Conservation (phyloP, 1,284 basidiomycete genomes). For the Blastosporella zonata region DNA sequence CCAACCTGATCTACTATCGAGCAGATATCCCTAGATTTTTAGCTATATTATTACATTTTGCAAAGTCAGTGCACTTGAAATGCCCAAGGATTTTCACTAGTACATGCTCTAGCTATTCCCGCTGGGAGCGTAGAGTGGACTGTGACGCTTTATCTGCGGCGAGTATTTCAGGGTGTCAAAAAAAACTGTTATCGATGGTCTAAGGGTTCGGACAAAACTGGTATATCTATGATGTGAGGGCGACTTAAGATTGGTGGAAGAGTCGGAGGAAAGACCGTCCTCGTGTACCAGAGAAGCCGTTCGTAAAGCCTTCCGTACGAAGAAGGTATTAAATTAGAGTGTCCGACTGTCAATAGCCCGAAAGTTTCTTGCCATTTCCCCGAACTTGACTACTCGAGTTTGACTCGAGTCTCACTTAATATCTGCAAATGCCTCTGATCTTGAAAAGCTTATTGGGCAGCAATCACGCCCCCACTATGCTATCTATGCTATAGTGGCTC, state of each 20-base stretch:
- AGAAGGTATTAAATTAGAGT: slow-evolving; percentile 8
- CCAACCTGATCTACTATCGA: no score
- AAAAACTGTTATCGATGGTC: slow-evolving; percentile 16
- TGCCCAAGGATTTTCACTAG: no score
- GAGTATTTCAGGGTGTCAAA: background rate
- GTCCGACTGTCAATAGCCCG: slow-evolving; percentile 6
- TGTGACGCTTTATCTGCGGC: no score
- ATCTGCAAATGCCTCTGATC: slow-evolving; percentile 8
- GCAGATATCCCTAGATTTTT: no score
- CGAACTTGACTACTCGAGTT: background rate
- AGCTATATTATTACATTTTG: no score
- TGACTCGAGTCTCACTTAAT: slow-evolving; percentile 1
- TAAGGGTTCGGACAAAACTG: slow-evolving; percentile 6
- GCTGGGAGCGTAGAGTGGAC: no score
- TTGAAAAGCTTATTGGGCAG: slow-evolving; percentile 4
- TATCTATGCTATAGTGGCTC: background rate
- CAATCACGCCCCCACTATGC: background rate
- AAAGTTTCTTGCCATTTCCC: slow-evolving; percentile 3
- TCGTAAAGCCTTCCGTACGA: background rate
- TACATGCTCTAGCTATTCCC: no score
- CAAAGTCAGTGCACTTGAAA: no score
- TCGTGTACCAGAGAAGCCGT: slow-evolving; percentile 13
- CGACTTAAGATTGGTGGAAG: slow-evolving; percentile 1
- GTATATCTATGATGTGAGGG: slow-evolving; percentile 14
- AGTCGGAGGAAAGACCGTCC: slow-evolving; percentile 8